A percentile compares a stretch with the other conserved stretches of the same genome.
phyloP scores from a whole-genome alignment of 1,284 basidiomycete genomes.

The Xerocomus nothofagi region DNA sequence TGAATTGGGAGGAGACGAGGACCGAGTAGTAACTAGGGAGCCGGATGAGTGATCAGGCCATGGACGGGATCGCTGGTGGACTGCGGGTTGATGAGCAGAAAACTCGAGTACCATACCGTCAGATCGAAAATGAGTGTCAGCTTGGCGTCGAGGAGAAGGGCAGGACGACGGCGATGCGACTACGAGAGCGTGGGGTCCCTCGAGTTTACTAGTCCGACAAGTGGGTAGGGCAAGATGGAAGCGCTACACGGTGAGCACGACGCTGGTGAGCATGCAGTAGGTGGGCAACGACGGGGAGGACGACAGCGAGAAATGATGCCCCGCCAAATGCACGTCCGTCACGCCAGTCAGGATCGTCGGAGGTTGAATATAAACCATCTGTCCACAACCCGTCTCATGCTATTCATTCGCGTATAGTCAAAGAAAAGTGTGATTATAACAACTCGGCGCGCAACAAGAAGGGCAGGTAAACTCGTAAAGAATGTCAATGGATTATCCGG shows the following conservation, averaged over 20 bases:
- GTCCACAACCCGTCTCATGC: slow-evolving; percentile 9
- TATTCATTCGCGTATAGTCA: slow-evolving; percentile 15
- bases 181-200: slow-evolving; percentile 12
- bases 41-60: slow-evolving; percentile 45
- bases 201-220: slow-evolving; percentile 17
- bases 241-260: slow-evolving; percentile 15
- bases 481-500: slow-evolving; percentile 41
- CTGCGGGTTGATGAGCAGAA: slow-evolving; percentile 45
- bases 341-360: slow-evolving; percentile 24
- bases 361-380: slow-evolving; percentile 30
- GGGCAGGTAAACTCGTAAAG: slow-evolving; percentile 32
- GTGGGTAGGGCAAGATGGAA: neutral
- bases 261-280: slow-evolving; percentile 17
- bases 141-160: neutral
- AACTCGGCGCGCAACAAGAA: slow-evolving; percentile 32
- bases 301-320: slow-evolving; percentile 2
- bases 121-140: neutral
- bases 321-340: slow-evolving; percentile 13
- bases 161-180: neutral
- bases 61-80: slow-evolving; percentile 43
- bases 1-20: slow-evolving; percentile 38
- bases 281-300: slow-evolving; percentile 1
- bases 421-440: slow-evolving; percentile 28
- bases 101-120: slow-evolving; percentile 54
- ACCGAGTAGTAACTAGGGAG: slow-evolving; percentile 33